Evolutionary conservation across 495 filamentous ascomycete genomes (phyloP).

Genomic region (Xylaria venustula): DNA sequence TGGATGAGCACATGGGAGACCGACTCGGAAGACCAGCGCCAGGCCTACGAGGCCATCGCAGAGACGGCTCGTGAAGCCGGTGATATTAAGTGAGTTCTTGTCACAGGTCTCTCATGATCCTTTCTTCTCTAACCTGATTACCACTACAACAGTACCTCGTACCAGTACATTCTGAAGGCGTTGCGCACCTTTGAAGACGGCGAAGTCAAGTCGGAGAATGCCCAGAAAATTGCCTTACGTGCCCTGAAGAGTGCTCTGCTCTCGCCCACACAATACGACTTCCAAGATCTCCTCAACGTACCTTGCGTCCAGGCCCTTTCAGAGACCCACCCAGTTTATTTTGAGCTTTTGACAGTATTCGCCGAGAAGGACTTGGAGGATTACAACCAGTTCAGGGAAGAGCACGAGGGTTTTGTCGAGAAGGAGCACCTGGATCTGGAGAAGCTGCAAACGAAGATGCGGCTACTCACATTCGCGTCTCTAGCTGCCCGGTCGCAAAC

Average conservation of each 20-base stretch:
- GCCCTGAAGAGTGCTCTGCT: constrained; percentile 80
- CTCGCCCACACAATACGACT: constrained; percentile 79
- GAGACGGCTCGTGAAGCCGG: constrained; percentile 74
- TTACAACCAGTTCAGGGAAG: constrained; percentile 88
- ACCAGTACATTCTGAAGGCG: constrained; percentile 78
- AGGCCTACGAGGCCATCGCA: constrained; percentile 74
- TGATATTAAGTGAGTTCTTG: constrained; percentile 62
- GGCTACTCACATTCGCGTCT: constrained; percentile 87
- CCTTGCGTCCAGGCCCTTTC: constrained; percentile 84
- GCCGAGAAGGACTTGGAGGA: constrained; percentile 88
- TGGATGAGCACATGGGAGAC: constrained; percentile 86
- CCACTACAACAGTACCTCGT: constrained; percentile 58
- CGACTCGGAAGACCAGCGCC: constrained; percentile 75
- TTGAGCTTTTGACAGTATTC: constrained; percentile 93
- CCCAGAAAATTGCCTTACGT: constrained; percentile 77
- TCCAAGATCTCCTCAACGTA: constrained; percentile 85
- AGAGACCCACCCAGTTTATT: constrained; percentile 75
- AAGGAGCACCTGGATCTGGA: constrained; percentile 62
- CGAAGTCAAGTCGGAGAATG: constrained; percentile 64
- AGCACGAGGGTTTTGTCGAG: constrained; percentile 78
- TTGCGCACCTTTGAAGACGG: constrained; percentile 79
- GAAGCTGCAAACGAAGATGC: constrained; percentile 80
- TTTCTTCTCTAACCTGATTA: constrained; percentile 20
- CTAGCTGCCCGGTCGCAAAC: constrained; percentile 78
- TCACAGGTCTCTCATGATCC: neutral